Percentiles rank a stretch among this genome's conserved stretches.
phyloP scores from a whole-genome alignment of 192 early-diverging fungal species.

The Diversispora eburnea region DNA sequence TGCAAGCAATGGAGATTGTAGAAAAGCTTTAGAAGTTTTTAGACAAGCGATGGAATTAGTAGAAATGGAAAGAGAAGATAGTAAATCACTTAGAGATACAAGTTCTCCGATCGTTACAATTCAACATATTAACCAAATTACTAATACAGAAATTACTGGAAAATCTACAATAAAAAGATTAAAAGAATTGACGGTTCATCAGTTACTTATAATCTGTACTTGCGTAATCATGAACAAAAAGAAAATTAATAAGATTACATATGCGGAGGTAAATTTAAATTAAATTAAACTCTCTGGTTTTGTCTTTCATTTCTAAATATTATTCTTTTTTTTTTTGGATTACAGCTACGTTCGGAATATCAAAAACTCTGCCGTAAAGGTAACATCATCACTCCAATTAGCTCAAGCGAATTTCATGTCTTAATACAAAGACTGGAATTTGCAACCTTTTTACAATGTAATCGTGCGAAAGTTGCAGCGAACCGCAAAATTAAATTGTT shows the following conservation, averaged over 20 bases:
- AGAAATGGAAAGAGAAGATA: slow-evolving; percentile 62
- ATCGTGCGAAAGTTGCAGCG: too few relatives aligned
- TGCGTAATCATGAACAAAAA: background rate
- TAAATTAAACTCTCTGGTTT: background rate
- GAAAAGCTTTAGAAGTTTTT: slow-evolving; percentile 78
- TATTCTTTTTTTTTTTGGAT: background rate
- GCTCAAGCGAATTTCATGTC: background rate
- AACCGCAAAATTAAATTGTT: too few relatives aligned
- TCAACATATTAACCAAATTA: slow-evolving; percentile 10
- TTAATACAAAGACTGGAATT: background rate
- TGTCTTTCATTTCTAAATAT: background rate
- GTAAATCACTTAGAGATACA: background rate
- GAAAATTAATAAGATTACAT: background rate
- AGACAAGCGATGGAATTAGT: slow-evolving; percentile 83
- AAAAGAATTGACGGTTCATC: background rate
- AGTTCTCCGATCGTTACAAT: background rate
- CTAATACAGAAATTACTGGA: background rate
- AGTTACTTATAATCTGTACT: background rate
- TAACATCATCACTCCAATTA: background rate
- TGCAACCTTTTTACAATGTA: background rate
- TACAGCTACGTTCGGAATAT: background rate
- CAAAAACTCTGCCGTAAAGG: background rate
- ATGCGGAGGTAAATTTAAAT: background rate
- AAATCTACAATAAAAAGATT: background rate
- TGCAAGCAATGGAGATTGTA: slow-evolving; percentile 77